Conservation (phyloP, 2,329 filamentous ascomycete species). For the Teratosphaeria gauchensis region DNA sequence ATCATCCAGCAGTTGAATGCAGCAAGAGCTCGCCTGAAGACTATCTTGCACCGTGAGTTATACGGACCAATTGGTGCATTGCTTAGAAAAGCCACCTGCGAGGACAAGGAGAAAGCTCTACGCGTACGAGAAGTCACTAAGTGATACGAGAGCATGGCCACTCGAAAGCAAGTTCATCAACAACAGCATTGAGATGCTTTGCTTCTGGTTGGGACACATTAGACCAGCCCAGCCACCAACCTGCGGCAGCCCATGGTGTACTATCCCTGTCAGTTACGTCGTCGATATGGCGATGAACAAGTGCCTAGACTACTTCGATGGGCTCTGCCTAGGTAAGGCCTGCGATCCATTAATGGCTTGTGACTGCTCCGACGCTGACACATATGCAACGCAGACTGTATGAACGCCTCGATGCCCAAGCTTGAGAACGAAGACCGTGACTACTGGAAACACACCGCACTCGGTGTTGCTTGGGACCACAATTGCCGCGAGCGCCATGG, state of each 20-base stretch:
- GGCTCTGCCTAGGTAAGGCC: slow-evolving; percentile 19
- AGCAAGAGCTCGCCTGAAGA: slow-evolving; percentile 12
- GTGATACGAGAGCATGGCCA: slow-evolving; percentile 10
- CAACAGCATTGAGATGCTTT: slow-evolving; percentile 4
- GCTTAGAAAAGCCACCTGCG: too few relatives aligned
- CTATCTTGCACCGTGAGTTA: slow-evolving; percentile 9
- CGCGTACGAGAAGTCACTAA: slow-evolving; percentile 1
- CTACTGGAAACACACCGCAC: slow-evolving; percentile 15
- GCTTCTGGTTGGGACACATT: neutral
- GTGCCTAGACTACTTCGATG: slow-evolving; percentile 17
- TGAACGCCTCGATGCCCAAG: slow-evolving; percentile 11
- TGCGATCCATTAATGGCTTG: neutral
- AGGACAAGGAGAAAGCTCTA: too few relatives aligned
- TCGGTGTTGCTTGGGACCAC: slow-evolving; percentile 17
- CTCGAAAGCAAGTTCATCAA: slow-evolving; percentile 6
- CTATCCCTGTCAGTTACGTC: slow-evolving; percentile 4
- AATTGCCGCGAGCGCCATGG: slow-evolving; percentile 20
- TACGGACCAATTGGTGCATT: slow-evolving; percentile 2
- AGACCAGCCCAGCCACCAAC: neutral
- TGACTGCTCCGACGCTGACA: neutral
- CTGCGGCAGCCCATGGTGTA: slow-evolving; percentile 4
- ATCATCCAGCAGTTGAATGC: slow-evolving; percentile 9
- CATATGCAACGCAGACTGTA: slow-evolving; percentile 16
- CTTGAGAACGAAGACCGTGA: slow-evolving; percentile 10
- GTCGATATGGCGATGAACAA: slow-evolving; percentile 2